A percentile compares a stretch with the other conserved stretches of the same genome.
Evolutionary conservation across 2,329 filamentous ascomycete genomes (phyloP).

Genomic region (Neonectria hederae): DNA sequence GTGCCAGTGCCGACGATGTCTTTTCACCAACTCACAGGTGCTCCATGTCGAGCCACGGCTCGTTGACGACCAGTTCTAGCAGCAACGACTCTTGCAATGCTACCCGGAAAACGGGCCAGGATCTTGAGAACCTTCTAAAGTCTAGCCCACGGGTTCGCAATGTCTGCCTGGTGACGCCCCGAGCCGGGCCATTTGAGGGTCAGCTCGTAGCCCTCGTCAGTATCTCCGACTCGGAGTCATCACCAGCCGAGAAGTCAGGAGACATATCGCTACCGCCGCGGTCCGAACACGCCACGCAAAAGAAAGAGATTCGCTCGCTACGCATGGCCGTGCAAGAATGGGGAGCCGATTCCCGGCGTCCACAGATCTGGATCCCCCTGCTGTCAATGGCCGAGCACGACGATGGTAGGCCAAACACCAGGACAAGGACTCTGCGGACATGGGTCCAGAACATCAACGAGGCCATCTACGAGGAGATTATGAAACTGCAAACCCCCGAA

Average conservation of each 20-base stretch:
- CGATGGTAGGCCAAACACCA: slow-evolving; percentile 52
- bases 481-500: slow-evolving; percentile 55
- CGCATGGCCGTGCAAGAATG: slow-evolving; percentile 52
- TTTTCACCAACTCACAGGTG: slow-evolving; percentile 19
- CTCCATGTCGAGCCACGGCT: slow-evolving; percentile 29
- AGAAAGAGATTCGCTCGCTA: slow-evolving; percentile 54
- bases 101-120: slow-evolving; percentile 16
- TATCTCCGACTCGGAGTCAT: slow-evolving; percentile 35
- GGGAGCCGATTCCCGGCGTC: slow-evolving; percentile 46
- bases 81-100: slow-evolving; percentile 14
- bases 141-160: slow-evolving; percentile 52
- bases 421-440: slow-evolving; percentile 57
- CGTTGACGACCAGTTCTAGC: slow-evolving; percentile 8
- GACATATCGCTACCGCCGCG: slow-evolving; percentile 45
- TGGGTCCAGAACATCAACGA: slow-evolving; percentile 65
- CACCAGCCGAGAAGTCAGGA: slow-evolving; percentile 42
- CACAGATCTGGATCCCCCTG: slow-evolving; percentile 60
- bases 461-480: slow-evolving; percentile 55
- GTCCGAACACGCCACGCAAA: slow-evolving; percentile 52
- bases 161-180: slow-evolving; percentile 56
- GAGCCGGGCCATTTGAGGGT: slow-evolving; percentile 60
- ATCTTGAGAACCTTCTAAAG: slow-evolving; percentile 51
- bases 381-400: slow-evolving; percentile 56
- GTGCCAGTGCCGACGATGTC: slow-evolving; percentile 5
- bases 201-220: slow-evolving; percentile 59